Evolutionary conservation across 2,329 filamentous ascomycete genomes (phyloP).

Genomic region (Pseudopyrenochaeta lycopersici): DNA sequence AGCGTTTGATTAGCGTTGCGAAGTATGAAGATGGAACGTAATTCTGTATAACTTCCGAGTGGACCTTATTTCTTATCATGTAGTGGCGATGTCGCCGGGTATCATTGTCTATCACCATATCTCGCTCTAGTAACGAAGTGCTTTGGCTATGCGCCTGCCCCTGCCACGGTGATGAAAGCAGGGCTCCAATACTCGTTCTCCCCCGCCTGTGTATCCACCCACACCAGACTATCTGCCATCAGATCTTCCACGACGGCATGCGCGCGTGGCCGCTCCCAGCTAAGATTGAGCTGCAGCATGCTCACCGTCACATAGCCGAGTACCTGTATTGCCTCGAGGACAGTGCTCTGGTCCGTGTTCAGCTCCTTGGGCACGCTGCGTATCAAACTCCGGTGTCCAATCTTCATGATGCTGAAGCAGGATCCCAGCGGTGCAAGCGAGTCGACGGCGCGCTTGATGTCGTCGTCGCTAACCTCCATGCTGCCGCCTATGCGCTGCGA

Average conservation of each 20-base stretch:
- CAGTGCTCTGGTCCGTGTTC: conserved; percentile 91
- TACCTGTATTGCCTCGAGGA: conserved; percentile 89
- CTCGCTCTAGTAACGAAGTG: neutral
- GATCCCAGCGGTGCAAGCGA: conserved; percentile 87
- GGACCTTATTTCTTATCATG: too few relatives aligned
- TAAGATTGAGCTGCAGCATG: conserved; percentile 86
- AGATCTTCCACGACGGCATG: conserved; percentile 91
- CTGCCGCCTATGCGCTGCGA: conserved; percentile 73
- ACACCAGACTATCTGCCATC: conserved; percentile 86
- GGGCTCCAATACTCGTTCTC: conserved; percentile 97
- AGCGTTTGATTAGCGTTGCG: too few relatives aligned
- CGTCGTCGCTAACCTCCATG: conserved; percentile 86
- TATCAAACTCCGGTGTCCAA: conserved; percentile 87
- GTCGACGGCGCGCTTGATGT: conserved; percentile 87
- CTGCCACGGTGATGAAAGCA: conserved; percentile 67
- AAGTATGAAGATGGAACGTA: too few relatives aligned
- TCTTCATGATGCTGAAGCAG: conserved; percentile 83
- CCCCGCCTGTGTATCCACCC: conserved; percentile 85
- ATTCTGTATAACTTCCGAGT: too few relatives aligned
- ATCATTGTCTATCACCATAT: too few relatives aligned
- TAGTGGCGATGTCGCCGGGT: too few relatives aligned
- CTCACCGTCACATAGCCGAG: conserved; percentile 89
- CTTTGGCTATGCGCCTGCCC: neutral
- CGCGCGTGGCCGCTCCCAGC: conserved; percentile 85
- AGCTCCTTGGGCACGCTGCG: conserved; percentile 93